These are phyloP conservation scores for Persicaria tinctoria DNA, from an alignment of 148 eudicot genomes.

Conservation along the genomic window DNA sequence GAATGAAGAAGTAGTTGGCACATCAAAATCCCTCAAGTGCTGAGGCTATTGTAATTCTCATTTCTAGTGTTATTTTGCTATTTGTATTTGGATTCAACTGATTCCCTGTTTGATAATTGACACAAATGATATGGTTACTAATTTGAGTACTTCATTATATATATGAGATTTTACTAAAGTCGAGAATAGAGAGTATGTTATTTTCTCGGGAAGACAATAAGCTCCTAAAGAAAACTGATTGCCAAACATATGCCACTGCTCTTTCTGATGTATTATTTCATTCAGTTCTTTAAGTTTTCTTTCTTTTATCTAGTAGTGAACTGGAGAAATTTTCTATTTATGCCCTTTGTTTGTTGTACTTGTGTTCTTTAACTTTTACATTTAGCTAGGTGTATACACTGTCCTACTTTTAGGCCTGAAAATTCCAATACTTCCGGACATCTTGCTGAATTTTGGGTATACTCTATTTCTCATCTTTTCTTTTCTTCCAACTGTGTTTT, in stretches of 20 bases:
- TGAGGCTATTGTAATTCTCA: conserved; percentile 38
- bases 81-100: not conserved
- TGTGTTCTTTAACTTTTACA: not conserved
- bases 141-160: not conserved
- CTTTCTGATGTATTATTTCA: conserved; percentile 71
- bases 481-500: not conserved
- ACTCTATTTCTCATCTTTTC: conserved; percentile 33
- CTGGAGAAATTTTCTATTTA: not conserved
- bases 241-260: conserved; percentile 93
- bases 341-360: not conserved
- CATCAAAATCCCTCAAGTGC: conserved; percentile 33
- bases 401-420: conserved; percentile 97
- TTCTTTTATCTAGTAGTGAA: not conserved
- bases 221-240: too few species aligned
- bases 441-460: conserved; percentile 58
- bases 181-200: too few species aligned
- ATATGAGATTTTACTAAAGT: not conserved
- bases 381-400: conserved; percentile 81
- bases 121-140: not conserved
- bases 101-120: not conserved
- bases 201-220: too few species aligned
- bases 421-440: conserved; percentile 96
- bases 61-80: not conserved
- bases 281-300: conserved; percentile 13
- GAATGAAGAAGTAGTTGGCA: conserved; percentile 50